phyloP scores from a whole-genome alignment of 805 yeast species.

The Alloascoidea africana region DNA sequence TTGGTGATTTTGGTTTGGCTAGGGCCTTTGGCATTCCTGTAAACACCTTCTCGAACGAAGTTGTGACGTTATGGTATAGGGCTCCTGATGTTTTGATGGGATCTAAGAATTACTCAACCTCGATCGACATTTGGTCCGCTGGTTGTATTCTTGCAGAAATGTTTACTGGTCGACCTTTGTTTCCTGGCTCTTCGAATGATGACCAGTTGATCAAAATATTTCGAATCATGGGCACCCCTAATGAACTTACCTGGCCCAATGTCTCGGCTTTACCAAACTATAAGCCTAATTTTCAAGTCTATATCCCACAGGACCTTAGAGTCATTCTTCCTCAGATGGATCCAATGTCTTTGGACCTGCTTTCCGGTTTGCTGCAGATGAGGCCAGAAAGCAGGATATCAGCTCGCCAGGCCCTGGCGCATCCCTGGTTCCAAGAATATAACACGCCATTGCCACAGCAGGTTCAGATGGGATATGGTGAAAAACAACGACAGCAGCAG shows the following conservation, averaged over 20 bases:
- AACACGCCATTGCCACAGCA: conserved; percentile 13
- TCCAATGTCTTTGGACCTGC: conserved; percentile 49
- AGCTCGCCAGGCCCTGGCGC: conserved; percentile 37
- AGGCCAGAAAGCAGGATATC: conserved; percentile 37
- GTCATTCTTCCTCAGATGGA: conserved; percentile 55
- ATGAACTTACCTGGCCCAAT: conserved; percentile 96
- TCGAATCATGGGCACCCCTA: conserved; percentile 92
- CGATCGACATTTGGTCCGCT: conserved; percentile 97
- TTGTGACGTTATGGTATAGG: conserved; percentile 94
- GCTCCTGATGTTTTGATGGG: conserved; percentile 96
- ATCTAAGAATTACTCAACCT: conserved; percentile 88
- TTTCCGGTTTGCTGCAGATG: conserved; percentile 37
- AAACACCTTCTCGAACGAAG: conserved; percentile 93
- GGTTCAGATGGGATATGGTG: conserved; percentile 3
- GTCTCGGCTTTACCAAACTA: conserved; percentile 80
- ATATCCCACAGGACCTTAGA: conserved; percentile 77
- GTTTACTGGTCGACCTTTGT: conserved; percentile 95
- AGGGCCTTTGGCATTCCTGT: conserved; percentile 97
- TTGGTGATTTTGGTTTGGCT: conserved; percentile 95
- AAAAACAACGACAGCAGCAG: conserved; percentile 3
- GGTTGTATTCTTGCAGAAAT: conserved; percentile 97
- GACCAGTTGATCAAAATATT: conserved; percentile 89
- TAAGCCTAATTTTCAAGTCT: conserved; percentile 69
- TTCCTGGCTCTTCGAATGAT: conserved; percentile 93
- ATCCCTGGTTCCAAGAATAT: conserved; percentile 75